Evolutionary conservation across 2,329 filamentous ascomycete genomes (phyloP).

Genomic region (Magnaporthiopsis poae): DNA sequence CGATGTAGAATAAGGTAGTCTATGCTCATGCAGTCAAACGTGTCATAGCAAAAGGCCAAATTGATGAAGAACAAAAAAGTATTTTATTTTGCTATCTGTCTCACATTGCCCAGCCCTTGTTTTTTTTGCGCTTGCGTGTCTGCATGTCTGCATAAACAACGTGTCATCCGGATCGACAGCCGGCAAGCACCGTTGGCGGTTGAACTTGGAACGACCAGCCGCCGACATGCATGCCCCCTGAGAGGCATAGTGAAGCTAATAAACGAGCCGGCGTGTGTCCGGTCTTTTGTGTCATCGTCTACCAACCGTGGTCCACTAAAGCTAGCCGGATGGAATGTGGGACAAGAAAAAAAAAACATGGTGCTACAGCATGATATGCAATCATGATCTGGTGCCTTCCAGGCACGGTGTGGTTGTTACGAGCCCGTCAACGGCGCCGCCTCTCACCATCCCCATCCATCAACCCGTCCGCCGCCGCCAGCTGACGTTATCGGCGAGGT

Average conservation of each 20-base stretch:
- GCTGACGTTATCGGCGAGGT: neutral
- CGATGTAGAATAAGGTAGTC: too few relatives aligned
- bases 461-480: too few relatives aligned
- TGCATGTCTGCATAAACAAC: neutral
- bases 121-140: neutral
- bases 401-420: neutral
- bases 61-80: too few relatives aligned
- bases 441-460: too few relatives aligned
- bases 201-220: neutral
- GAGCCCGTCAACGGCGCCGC: neutral
- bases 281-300: neutral
- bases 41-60: too few relatives aligned
- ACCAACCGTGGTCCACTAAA: neutral
- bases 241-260: too few relatives aligned
- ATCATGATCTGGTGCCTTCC: neutral
- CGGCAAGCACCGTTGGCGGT: neutral
- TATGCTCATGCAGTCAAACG: too few relatives aligned
- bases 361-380: neutral
- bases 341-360: neutral
- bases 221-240: neutral
- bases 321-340: neutral
- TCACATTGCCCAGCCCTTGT: too few relatives aligned
- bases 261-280: too few relatives aligned
- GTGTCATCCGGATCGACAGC: neutral
- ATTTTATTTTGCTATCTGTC: too few relatives aligned